Evolutionary conservation across 208 protist species (phyloP), one percentile per base, ranked within the genome.

Genomic region (Wallacemonas sp.): DNA sequence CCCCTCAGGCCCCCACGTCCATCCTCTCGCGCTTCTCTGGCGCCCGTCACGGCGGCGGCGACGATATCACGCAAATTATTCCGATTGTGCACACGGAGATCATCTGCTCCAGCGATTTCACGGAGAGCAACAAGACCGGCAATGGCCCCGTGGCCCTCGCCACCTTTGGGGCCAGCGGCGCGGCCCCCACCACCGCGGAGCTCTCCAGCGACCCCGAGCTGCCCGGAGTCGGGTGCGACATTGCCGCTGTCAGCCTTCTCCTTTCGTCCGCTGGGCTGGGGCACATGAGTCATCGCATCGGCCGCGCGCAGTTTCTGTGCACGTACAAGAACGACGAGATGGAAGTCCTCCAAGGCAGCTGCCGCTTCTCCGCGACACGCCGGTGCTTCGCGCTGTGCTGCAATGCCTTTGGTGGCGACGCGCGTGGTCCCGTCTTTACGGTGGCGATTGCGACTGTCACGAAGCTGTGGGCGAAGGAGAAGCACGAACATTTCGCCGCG

Each of bases 321-420:
- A 81, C 70, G 48, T 86, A 84, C 72, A 83, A 79, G 29, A 82
- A 87, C 57, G 80, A 76, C n/a, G 64, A 57, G 11, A 78, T 81
- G 65, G 82, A 94, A 67, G 68, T 84, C 2, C 66, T 94, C 39
- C 75, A 94, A 38, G 87, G 87, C 18, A 75, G 72, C 3, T 86
- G 74, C 10, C 87, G 87, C 38, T 93, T 89, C 65, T 89, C 81
- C 1, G 61, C 75, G 48, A 59, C 74, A 22, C 74, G 79, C 16
- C 67, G 74, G 12, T 86, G 81, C 67, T 93, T 86, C 70, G 66
- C 81, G 12, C 74, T 93, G 32, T 85, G 76, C 66, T 87, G 81
- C 66, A 79, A 65, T 48, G 72, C 76, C 14, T 80, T 86, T 61
- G 73, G 66, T 1, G 79, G 57, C 39, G 64, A 68, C 65, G 63